phyloP scores from a whole-genome alignment of 2,329 filamentous ascomycete genomes.

The Paecilomyces sp. region DNA sequence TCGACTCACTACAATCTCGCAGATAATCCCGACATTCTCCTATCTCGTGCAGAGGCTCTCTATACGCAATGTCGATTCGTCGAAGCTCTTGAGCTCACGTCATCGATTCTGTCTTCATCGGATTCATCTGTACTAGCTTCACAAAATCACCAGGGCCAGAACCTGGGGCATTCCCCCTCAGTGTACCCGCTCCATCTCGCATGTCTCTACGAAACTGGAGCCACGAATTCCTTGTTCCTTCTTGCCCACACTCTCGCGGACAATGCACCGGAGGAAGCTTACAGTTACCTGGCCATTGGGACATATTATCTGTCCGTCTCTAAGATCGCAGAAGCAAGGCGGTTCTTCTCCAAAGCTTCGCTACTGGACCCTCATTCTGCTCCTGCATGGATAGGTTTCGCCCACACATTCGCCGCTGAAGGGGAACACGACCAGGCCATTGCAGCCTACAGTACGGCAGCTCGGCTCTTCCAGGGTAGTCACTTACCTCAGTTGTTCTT shows the following conservation, averaged over 20 bases:
- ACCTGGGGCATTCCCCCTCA: constrained; percentile 37
- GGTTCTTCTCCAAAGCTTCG: constrained; percentile 95
- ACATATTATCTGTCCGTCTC: constrained; percentile 88
- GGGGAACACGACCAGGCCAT: constrained; percentile 98
- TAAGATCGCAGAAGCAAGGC: constrained; percentile 84
- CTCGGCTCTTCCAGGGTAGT: constrained; percentile 90
- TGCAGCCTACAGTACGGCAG: constrained; percentile 92
- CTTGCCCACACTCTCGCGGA: constrained; percentile 90
- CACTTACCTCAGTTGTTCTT: constrained; percentile 93
- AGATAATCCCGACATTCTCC: constrained; percentile 79
- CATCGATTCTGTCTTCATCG: constrained; percentile 71
- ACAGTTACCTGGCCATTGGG: constrained; percentile 88
- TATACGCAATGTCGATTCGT: constrained; percentile 93
- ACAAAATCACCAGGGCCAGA: constrained; percentile 23
- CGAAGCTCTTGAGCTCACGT: constrained; percentile 77
- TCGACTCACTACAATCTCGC: constrained; percentile 88
- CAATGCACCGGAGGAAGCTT: constrained; percentile 81
- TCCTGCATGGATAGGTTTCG: constrained; percentile 97
- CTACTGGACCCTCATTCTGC: constrained; percentile 98
- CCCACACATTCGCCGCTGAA: constrained; percentile 94
- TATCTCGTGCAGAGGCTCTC: constrained; percentile 81
- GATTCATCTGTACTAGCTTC: constrained; percentile 58
- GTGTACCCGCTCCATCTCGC: constrained; percentile 89
- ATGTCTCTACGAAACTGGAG: constrained; percentile 77
- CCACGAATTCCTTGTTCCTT: constrained; percentile 84